Percentiles rank a stretch among this genome's conserved stretches.
These are phyloP conservation scores for Populus davidiana DNA, from an alignment of 345 rosid genomes.

Conservation along the genomic window DNA sequence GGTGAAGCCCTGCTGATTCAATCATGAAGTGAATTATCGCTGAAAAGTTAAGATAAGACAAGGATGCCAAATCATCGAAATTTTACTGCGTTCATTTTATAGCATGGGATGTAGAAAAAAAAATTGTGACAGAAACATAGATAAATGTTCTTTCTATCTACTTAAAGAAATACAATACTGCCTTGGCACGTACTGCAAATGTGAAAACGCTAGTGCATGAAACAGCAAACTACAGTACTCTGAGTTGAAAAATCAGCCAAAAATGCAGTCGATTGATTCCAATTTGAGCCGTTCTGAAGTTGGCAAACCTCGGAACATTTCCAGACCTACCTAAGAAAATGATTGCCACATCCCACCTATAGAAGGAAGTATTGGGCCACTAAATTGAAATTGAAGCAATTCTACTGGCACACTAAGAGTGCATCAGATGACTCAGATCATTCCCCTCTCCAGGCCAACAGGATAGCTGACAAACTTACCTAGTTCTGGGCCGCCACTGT, in stretches of 20 bases:
- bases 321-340: not conserved
- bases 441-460: constrained; percentile 20
- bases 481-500: constrained; percentile 24
- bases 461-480: constrained; percentile 32
- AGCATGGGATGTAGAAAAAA: not conserved
- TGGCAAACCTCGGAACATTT: constrained; percentile 2
- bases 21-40: not conserved
- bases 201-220: not conserved
- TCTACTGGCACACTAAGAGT: not conserved
- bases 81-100: not conserved
- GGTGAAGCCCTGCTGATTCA: not conserved
- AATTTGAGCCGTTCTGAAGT: constrained; percentile 14
- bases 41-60: not conserved
- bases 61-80: not conserved
- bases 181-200: not conserved
- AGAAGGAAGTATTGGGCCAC: constrained; percentile 19
- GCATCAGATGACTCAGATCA: not conserved
- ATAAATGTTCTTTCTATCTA: not conserved
- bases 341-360: constrained; percentile 13
- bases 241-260: not conserved
- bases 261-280: constrained; percentile 8
- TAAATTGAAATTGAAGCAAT: constrained; percentile 11
- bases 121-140: no score
- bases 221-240: not conserved
- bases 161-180: not conserved